Percentiles rank a stretch among this genome's conserved stretches.
phyloP scores from a whole-genome alignment of 352 stramenopile genomes.

The Globisporangium cederbergense region DNA sequence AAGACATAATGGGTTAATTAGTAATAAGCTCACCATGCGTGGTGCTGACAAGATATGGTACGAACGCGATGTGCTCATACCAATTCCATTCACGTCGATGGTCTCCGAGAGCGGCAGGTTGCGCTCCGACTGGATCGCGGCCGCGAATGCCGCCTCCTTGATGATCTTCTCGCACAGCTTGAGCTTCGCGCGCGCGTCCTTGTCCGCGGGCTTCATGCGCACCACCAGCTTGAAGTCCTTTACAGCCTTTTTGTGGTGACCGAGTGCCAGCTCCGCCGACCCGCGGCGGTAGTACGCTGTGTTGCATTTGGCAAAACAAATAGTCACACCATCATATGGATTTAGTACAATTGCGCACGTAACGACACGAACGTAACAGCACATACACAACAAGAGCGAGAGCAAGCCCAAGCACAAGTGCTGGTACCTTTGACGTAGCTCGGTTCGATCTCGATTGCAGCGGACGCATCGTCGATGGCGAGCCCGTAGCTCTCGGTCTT shows the following conservation, averaged over 20 bases:
- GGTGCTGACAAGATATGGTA: not conserved
- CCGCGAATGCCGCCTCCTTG: conserved; percentile 94
- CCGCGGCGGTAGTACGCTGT: conserved; percentile 96
- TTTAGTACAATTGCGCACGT: not conserved
- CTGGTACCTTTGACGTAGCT: conserved; percentile 93
- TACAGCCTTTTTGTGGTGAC: conserved; percentile 95
- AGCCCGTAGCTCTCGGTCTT: conserved; percentile 98
- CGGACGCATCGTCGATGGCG: conserved; percentile 95
- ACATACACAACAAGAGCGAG: not conserved
- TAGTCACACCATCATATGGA: not conserved
- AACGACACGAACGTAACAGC: not conserved
- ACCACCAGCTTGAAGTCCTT: conserved; percentile 98
- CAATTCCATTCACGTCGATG: conserved; percentile 86
- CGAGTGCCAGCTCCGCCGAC: conserved; percentile 95
- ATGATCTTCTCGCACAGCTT: conserved; percentile 97
- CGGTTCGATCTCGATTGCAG: conserved; percentile 92
- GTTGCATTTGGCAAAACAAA: conserved; percentile 2
- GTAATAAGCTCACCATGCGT: too few species aligned
- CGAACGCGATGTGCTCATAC: conserved; percentile 19
- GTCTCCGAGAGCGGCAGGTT: conserved; percentile 91
- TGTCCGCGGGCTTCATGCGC: conserved; percentile 94
- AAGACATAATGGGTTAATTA: not conserved
- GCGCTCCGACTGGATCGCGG: conserved; percentile 95
- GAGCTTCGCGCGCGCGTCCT: conserved; percentile 91
- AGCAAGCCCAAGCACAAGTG: not conserved